Conservation (phyloP, 2,329 filamentous ascomycete genomes). For the Aspergillus sp. region DNA sequence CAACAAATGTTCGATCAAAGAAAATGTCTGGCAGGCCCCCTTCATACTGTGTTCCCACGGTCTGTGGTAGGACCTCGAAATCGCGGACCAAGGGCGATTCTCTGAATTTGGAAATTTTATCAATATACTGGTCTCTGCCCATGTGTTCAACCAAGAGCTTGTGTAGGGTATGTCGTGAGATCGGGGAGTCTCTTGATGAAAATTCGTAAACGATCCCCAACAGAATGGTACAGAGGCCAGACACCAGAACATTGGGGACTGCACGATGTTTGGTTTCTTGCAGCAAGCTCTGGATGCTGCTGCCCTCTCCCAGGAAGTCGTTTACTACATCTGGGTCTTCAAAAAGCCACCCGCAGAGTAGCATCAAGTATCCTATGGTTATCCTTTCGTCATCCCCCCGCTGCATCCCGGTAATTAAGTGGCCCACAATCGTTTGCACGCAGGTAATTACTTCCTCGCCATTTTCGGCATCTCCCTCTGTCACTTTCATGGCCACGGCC, state of each 20-base stretch:
- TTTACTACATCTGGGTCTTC: slow-evolving; percentile 87
- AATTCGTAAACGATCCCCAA: slow-evolving; percentile 92
- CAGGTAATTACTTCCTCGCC: slow-evolving; percentile 94
- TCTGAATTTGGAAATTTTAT: slow-evolving; percentile 68
- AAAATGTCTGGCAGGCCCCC: slow-evolving; percentile 66
- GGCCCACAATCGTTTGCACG: slow-evolving; percentile 78
- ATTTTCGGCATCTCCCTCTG: slow-evolving; percentile 76
- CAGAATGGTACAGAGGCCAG: slow-evolving; percentile 75
- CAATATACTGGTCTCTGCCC: slow-evolving; percentile 78
- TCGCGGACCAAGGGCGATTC: slow-evolving; percentile 73
- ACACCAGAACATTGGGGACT: slow-evolving; percentile 58
- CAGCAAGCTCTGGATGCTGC: slow-evolving; percentile 78
- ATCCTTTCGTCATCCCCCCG: slow-evolving; percentile 70
- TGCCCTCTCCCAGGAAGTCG: slow-evolving; percentile 85
- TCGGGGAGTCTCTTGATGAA: slow-evolving; percentile 91
- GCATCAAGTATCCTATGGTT: slow-evolving; percentile 77
- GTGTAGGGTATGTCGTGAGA: slow-evolving; percentile 72
- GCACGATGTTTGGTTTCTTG: slow-evolving; percentile 60
- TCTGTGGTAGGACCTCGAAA: slow-evolving; percentile 77
- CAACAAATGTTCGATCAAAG: slow-evolving; percentile 78
- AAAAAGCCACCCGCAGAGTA: slow-evolving; percentile 82
- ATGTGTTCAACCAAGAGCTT: slow-evolving; percentile 67
- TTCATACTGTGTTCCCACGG: slow-evolving; percentile 43
- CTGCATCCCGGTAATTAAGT: slow-evolving; percentile 72
- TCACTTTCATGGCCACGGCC: slow-evolving; percentile 67